Evolutionary conservation across 176 grass and related monocot species (phyloP).

Genomic region (Oryza meridionalis): DNA sequence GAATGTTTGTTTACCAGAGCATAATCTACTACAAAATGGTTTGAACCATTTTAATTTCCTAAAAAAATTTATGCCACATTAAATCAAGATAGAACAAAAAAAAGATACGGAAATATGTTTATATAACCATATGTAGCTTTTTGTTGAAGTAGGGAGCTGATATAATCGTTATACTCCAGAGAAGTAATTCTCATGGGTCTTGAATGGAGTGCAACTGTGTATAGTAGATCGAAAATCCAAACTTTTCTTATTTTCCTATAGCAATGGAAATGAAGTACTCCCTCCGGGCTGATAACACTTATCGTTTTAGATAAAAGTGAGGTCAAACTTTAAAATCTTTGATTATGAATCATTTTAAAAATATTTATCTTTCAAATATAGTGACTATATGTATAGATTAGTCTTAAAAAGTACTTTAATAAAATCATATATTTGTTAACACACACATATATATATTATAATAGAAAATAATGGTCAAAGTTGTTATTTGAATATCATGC

Average conservation of each 20-base stretch:
- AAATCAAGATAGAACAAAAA: not conserved
- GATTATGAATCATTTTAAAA: no score
- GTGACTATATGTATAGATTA: no score
- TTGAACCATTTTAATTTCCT: not conserved
- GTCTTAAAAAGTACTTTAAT: no score
- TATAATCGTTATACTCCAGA: not conserved
- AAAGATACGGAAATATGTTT: not conserved
- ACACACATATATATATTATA: no score
- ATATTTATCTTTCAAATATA: no score
- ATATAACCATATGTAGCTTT: not conserved
- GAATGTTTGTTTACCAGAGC: not conserved
- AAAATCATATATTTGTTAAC: no score
- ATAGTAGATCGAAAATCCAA: not conserved
- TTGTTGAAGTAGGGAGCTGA: not conserved
- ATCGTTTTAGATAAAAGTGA: no score
- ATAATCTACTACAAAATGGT: not conserved
- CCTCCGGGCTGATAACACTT: no score
- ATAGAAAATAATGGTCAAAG: no score
- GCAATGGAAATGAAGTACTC: not conserved
- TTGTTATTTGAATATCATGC: no score
- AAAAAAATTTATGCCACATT: not conserved
- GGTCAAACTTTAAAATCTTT: no score
- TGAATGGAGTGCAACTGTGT: not conserved
- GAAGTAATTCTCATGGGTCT: not conserved
- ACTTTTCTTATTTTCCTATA: not conserved